Conservation (phyloP, 495 filamentous ascomycete species). For the Amorphotheca resinae region DNA sequence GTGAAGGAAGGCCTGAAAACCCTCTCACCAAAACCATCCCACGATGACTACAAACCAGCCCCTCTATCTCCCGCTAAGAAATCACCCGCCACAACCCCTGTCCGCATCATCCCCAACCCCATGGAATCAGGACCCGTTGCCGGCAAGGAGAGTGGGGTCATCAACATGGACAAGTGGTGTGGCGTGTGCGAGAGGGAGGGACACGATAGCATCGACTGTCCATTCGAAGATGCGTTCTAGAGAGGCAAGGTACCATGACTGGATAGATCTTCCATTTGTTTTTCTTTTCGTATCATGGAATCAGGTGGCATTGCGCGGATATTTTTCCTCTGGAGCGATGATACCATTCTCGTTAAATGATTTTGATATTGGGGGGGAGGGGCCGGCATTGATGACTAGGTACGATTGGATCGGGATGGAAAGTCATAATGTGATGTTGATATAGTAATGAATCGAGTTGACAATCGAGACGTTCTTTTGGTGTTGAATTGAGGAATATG, state of each 20-base stretch:
- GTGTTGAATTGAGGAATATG: no score
- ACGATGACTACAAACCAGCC: slow-evolving; percentile 33
- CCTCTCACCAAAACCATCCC: slow-evolving; percentile 23
- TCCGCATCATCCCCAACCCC: slow-evolving; percentile 40
- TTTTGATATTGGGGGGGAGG: neutral
- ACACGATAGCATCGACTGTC: slow-evolving; percentile 91
- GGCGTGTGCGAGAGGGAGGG: slow-evolving; percentile 93
- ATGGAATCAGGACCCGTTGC: slow-evolving; percentile 61
- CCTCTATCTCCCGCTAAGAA: slow-evolving; percentile 38
- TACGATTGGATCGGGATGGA: neutral
- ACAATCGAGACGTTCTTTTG: no score
- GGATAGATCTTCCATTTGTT: slow-evolving; percentile 4
- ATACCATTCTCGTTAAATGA: slow-evolving; percentile 21
- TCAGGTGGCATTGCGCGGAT: slow-evolving; percentile 12
- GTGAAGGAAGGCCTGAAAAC: slow-evolving; percentile 31
- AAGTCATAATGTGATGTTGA: neutral
- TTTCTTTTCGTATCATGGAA: neutral
- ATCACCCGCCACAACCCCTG: slow-evolving; percentile 18
- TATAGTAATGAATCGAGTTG: no score
- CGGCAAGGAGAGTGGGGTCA: slow-evolving; percentile 65
- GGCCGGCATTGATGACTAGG: no score
- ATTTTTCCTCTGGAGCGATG: slow-evolving; percentile 13
- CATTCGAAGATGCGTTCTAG: slow-evolving; percentile 77
- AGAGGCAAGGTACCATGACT: slow-evolving; percentile 4
- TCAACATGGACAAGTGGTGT: slow-evolving; percentile 89